Evolutionary conservation across 2,329 filamentous ascomycete species (phyloP).

Genomic region (Phyllosticta citrichinensis): DNA sequence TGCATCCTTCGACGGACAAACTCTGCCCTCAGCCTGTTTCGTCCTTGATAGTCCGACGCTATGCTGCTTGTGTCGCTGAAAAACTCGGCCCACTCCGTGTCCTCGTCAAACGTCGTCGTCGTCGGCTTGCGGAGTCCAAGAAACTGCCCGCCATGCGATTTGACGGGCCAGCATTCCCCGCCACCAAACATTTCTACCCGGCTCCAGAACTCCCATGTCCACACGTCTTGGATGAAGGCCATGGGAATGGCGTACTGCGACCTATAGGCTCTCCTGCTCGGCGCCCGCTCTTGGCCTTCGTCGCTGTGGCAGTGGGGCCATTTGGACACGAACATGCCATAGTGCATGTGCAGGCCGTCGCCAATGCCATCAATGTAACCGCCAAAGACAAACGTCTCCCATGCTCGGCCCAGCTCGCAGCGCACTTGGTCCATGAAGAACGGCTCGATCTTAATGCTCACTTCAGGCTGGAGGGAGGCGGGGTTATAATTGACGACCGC

Average conservation of each 20-base stretch:
- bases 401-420: slow-evolving; percentile 7
- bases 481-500: not conserved
- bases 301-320: slow-evolving; percentile 6
- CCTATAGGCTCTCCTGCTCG: not conserved
- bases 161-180: not conserved
- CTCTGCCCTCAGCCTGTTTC: not conserved
- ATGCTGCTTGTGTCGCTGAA: slow-evolving; percentile 4
- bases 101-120: not conserved
- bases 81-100: not conserved
- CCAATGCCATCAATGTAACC: slow-evolving; percentile 7
- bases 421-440: slow-evolving; percentile 10
- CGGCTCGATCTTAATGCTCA: slow-evolving; percentile 7
- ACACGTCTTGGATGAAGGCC: slow-evolving; percentile 5
- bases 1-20: slow-evolving; percentile 1
- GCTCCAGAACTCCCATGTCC: slow-evolving; percentile 4
- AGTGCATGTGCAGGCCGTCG: slow-evolving; percentile 4
- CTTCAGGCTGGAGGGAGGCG: not conserved
- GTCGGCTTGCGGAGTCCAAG: slow-evolving; percentile 1
- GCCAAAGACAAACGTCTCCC: slow-evolving; percentile 8
- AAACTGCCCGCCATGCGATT: not conserved
- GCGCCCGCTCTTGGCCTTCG: slow-evolving; percentile 7
- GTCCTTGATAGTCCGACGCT: not conserved
- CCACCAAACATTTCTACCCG: not conserved
- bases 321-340: slow-evolving; percentile 7
- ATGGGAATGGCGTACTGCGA: slow-evolving; percentile 9